Evolutionary conservation across 495 filamentous ascomycete genomes (phyloP).

Genomic region (Cenococcum geophilum): DNA sequence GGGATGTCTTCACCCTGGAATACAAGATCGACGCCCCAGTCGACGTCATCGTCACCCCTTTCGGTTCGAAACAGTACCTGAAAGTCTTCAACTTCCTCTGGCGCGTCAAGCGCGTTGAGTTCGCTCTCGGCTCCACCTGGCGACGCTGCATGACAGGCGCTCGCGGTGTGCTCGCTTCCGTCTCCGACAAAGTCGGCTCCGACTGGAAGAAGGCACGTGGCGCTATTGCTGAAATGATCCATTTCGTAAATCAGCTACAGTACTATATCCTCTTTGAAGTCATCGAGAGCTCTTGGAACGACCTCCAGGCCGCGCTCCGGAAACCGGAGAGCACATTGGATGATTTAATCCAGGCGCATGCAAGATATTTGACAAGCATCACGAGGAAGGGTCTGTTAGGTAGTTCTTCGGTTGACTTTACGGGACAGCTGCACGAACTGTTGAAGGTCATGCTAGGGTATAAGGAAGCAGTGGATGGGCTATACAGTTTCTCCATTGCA

Average conservation of each 20-base stretch:
- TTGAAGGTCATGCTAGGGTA: constrained; percentile 92
- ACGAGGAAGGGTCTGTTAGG: constrained; percentile 95
- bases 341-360: constrained; percentile 89
- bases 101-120: constrained; percentile 97
- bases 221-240: constrained; percentile 92
- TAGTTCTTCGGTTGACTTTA: constrained; percentile 61
- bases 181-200: constrained; percentile 65
- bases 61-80: constrained; percentile 90
- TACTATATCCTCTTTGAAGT: constrained; percentile 99
- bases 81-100: constrained; percentile 99
- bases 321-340: constrained; percentile 86
- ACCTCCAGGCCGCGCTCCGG: constrained; percentile 69
- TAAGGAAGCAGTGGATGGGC: constrained; percentile 85
- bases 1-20: constrained; percentile 98
- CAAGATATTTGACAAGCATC: constrained; percentile 82
- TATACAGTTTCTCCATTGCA: constrained; percentile 88
- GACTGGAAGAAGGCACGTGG: constrained; percentile 90
- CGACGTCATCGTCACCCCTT: constrained; percentile 93
- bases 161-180: constrained; percentile 77
- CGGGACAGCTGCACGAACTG: constrained; percentile 83
- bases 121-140: constrained; percentile 85
- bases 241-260: constrained; percentile 94
- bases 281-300: constrained; percentile 89
- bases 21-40: constrained; percentile 98
- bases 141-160: constrained; percentile 94